These are phyloP conservation scores for Mycena galericulata DNA, from an alignment of 768 basidiomycete species.

Conservation along the genomic window DNA sequence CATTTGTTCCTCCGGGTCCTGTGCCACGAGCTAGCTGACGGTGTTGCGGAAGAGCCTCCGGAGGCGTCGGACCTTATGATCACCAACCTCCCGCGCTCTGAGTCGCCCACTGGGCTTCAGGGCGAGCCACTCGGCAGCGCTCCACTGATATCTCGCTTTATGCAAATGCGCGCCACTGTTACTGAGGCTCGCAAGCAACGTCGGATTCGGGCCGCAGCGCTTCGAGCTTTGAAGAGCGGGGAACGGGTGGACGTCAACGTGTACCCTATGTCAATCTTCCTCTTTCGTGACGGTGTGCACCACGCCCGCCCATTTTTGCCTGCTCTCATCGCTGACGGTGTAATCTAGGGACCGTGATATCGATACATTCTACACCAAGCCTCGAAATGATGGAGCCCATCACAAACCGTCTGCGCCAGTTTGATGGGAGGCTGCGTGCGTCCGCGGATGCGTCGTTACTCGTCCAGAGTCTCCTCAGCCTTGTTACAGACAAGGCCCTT, in stretches of 20 bases:
- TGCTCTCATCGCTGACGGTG: background rate
- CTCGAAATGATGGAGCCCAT: constrained; percentile 68
- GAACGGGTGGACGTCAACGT: constrained; percentile 68
- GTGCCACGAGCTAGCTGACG: constrained; percentile 76
- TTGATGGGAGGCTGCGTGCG: constrained; percentile 69
- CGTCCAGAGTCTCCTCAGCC: constrained; percentile 76
- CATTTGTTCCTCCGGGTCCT: constrained; percentile 80
- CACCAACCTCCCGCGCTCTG: constrained; percentile 42
- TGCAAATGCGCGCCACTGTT: constrained; percentile 17
- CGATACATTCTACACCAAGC: constrained; percentile 62
- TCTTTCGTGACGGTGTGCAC: constrained; percentile 69
- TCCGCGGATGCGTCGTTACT: constrained; percentile 78
- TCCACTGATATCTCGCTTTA: constrained; percentile 1
- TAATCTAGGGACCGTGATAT: constrained; percentile 68
- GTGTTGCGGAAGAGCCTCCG: constrained; percentile 40
- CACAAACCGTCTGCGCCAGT: constrained; percentile 63
- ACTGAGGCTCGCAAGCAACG: background rate
- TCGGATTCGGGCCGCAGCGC: constrained; percentile 21
- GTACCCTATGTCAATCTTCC: constrained; percentile 73
- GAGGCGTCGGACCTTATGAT: background rate
- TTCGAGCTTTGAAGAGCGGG: constrained; percentile 47
- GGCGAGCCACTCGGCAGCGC: background rate
- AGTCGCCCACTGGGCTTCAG: constrained; percentile 46
- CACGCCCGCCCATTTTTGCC: background rate
- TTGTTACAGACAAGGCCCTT: constrained; percentile 73